Evolutionary conservation across 345 rosid genomes (phyloP).

Genomic region (Carallia pectinifolia): DNA sequence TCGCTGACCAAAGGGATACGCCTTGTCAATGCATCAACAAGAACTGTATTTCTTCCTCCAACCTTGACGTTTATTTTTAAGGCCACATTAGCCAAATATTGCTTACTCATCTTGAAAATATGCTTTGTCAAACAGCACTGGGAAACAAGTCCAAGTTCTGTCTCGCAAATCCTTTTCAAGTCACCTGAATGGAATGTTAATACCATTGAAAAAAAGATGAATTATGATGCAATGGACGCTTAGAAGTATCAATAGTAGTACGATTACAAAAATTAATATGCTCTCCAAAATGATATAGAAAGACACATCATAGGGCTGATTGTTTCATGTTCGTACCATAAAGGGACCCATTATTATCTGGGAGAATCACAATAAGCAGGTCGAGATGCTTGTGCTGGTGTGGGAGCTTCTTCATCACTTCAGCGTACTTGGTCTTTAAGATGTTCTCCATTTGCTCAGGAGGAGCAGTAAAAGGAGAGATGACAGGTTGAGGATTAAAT

Average conservation of each 20-base stretch:
- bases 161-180: slow-evolving; percentile 92
- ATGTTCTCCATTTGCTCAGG: slow-evolving; percentile 91
- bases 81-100: slow-evolving; percentile 90
- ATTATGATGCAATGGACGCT: background rate
- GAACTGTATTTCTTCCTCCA: slow-evolving; percentile 96
- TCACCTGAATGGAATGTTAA: slow-evolving; percentile 55
- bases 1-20: slow-evolving; percentile 94
- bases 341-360: slow-evolving; percentile 93
- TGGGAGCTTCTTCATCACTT: slow-evolving; percentile 63
- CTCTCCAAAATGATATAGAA: background rate
- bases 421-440: slow-evolving; percentile 74
- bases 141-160: slow-evolving; percentile 93
- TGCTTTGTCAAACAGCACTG: slow-evolving; percentile 95
- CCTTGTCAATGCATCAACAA: slow-evolving; percentile 87
- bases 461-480: slow-evolving; percentile 58
- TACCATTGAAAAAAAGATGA: background rate
- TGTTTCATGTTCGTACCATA: slow-evolving; percentile 51
- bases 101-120: slow-evolving; percentile 79
- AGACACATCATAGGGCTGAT: background rate
- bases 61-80: slow-evolving; percentile 96
- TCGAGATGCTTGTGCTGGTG: slow-evolving; percentile 79
- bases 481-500: slow-evolving; percentile 71
- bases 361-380: slow-evolving; percentile 88
- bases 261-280: too few relatives aligned
- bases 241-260: background rate